Conservation (phyloP, 2,329 filamentous ascomycete genomes). For the Immersiporthe knoxdaviesiana region DNA sequence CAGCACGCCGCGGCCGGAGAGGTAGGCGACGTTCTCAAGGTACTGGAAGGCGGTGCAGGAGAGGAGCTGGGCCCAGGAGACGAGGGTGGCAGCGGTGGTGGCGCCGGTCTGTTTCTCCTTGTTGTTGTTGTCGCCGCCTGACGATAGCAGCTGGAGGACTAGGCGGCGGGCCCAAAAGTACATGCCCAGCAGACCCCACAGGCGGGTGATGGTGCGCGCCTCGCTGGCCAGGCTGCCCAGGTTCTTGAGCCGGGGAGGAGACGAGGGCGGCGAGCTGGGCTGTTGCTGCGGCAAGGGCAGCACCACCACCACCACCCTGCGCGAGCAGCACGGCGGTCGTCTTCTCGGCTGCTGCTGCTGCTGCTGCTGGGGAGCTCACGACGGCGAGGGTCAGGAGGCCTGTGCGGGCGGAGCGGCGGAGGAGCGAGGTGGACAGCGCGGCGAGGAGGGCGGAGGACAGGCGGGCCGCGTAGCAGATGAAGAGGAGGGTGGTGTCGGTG, state of each 20-base stretch:
- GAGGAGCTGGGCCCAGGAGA: slow-evolving; percentile 71
- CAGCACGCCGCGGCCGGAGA: slow-evolving; percentile 74
- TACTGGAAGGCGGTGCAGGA: slow-evolving; percentile 73
- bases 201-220: slow-evolving; percentile 70
- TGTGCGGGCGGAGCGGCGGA: slow-evolving; percentile 53
- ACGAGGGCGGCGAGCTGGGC: slow-evolving; percentile 55
- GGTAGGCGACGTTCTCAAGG: slow-evolving; percentile 82
- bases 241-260: slow-evolving; percentile 57
- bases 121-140: slow-evolving; percentile 25
- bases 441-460: slow-evolving; percentile 56
- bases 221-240: slow-evolving; percentile 71
- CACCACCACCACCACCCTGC: slow-evolving; percentile 49
- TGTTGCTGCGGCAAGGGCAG: slow-evolving; percentile 62
- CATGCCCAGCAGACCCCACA: slow-evolving; percentile 78
- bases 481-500: slow-evolving; percentile 70
- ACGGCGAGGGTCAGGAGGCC: slow-evolving; percentile 59
- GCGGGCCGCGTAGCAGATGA: slow-evolving; percentile 69
- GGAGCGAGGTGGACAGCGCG: slow-evolving; percentile 58
- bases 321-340: slow-evolving; percentile 34
- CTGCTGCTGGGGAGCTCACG: slow-evolving; percentile 54
- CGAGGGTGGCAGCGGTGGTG: slow-evolving; percentile 44
- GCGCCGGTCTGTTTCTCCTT: no score
- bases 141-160: slow-evolving; percentile 40
- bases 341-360: slow-evolving; percentile 44
- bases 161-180: slow-evolving; percentile 67